Conservation (phyloP, 2,329 filamentous ascomycete species). For the Chrysoporthe deuterocubensis region DNA sequence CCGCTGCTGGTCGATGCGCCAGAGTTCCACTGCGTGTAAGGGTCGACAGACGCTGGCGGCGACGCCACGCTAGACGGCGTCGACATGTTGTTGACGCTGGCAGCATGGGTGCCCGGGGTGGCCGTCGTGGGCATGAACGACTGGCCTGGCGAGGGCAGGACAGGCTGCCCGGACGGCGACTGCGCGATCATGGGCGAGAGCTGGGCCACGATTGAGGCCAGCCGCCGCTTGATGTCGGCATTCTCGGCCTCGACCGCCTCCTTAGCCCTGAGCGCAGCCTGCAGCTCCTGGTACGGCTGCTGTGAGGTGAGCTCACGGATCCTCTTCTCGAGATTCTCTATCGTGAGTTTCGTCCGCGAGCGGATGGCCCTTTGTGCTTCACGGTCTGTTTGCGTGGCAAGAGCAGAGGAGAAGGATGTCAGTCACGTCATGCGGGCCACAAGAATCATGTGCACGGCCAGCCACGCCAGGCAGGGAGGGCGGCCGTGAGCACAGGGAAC, state of each 20-base stretch:
- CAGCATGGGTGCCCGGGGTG: conserved; percentile 31
- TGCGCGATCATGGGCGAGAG: conserved; percentile 55
- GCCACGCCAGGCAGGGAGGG: not conserved
- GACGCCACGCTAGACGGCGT: conserved; percentile 46
- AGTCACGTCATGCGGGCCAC: not conserved
- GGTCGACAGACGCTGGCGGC: conserved; percentile 38
- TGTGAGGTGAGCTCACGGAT: conserved; percentile 78
- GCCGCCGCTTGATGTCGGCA: conserved; percentile 71
- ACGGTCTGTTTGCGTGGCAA: conserved; percentile 60
- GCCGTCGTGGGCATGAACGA: conserved; percentile 32
- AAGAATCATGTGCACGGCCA: not conserved
- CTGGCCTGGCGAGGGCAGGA: conserved; percentile 34
- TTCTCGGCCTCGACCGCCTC: conserved; percentile 80
- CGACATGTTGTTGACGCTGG: conserved; percentile 38
- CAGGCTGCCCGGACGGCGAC: conserved; percentile 33
- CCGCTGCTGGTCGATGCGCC: conserved; percentile 30
- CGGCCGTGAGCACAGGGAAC: not conserved
- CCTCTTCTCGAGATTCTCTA: conserved; percentile 72
- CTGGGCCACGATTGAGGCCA: conserved; percentile 68
- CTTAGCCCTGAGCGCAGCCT: conserved; percentile 74
- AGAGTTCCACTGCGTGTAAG: conserved; percentile 35
- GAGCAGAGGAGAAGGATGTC: conserved; percentile 1
- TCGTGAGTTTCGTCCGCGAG: conserved; percentile 79
- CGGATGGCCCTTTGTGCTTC: conserved; percentile 86
- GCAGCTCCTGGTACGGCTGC: conserved; percentile 83